A percentile compares a stretch with the other conserved stretches of the same genome.
phyloP scores from a whole-genome alignment of 2,329 filamentous ascomycete genomes.

The Exophiala sideris region DNA sequence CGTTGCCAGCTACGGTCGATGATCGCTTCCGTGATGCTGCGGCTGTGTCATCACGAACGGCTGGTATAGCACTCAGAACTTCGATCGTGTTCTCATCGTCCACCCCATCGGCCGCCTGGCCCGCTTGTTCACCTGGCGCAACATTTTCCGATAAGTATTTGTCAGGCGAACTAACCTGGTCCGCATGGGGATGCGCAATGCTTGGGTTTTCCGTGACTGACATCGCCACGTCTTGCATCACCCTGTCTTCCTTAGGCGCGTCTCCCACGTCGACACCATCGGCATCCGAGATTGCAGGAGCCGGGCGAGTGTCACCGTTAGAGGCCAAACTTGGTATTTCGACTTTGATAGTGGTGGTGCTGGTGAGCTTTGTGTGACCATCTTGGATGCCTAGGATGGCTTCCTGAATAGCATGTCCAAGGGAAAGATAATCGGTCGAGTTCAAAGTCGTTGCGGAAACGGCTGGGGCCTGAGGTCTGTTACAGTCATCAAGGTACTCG shows the following conservation, averaged over 20 bases:
- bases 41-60: conserved; percentile 30
- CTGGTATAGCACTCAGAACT: conserved; percentile 10
- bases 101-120: background rate
- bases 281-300: too few species aligned
- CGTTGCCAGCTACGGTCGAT: conserved; percentile 56
- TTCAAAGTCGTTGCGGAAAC: conserved; percentile 40
- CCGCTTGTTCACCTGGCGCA: background rate
- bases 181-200: too few species aligned
- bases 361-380: conserved; percentile 28
- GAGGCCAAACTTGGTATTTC: conserved; percentile 37
- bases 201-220: too few species aligned
- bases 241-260: too few species aligned
- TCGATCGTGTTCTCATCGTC: conserved; percentile 8
- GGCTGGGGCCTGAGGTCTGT: conserved; percentile 36
- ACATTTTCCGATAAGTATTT: background rate
- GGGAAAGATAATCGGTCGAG: conserved; percentile 44
- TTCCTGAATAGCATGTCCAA: conserved; percentile 49
- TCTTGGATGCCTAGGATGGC: conserved; percentile 42
- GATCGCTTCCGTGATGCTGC: conserved; percentile 54
- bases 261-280: too few species aligned
- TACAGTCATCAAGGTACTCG: conserved; percentile 30
- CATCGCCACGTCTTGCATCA: too few species aligned
- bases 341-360: conserved; percentile 43
- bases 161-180: background rate
- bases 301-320: background rate